Percentiles rank a stretch among this genome's conserved stretches.
Conservation (phyloP, 1,284 basidiomycete species). For the Sporisorium exsertum region DNA sequence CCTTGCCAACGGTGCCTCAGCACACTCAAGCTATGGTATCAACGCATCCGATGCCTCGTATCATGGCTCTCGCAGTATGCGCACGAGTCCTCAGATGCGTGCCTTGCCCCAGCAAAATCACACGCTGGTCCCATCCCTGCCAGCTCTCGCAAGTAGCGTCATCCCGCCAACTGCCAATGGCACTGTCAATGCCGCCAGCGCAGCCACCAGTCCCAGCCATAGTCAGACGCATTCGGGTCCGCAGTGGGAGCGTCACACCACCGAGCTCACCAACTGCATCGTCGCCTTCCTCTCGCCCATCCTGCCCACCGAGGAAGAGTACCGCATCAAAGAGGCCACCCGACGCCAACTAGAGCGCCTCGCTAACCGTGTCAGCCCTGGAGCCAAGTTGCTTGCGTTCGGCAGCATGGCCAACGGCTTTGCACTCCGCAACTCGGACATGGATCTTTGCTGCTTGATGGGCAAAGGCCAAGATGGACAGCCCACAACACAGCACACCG, state of each 20-base stretch:
- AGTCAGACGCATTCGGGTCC: constrained; percentile 25
- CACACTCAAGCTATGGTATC: constrained; percentile 18
- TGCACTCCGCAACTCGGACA: constrained; percentile 94
- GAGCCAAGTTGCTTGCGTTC: constrained; percentile 90
- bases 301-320: constrained; percentile 68
- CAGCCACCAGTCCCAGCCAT: constrained; percentile 32
- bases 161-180: constrained; percentile 21
- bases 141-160: constrained; percentile 17
- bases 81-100: constrained; percentile 48
- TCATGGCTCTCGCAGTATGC: constrained; percentile 35
- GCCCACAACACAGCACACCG: constrained; percentile 64
- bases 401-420: constrained; percentile 90
- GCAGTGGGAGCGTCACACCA: constrained; percentile 61
- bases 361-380: constrained; percentile 92
- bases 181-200: constrained; percentile 15
- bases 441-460: constrained; percentile 97
- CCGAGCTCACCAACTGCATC: constrained; percentile 66
- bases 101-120: constrained; percentile 33
- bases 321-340: constrained; percentile 85
- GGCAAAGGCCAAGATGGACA: constrained; percentile 36
- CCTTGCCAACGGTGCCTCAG: constrained; percentile 18
- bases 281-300: constrained; percentile 66
- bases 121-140: constrained; percentile 21
- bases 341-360: constrained; percentile 91
- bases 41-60: constrained; percentile 23